Evolutionary conservation across 2,329 filamentous ascomycete species (phyloP), one percentile per base, ranked within the genome.

Genomic region (Elsinoe ampelina): DNA sequence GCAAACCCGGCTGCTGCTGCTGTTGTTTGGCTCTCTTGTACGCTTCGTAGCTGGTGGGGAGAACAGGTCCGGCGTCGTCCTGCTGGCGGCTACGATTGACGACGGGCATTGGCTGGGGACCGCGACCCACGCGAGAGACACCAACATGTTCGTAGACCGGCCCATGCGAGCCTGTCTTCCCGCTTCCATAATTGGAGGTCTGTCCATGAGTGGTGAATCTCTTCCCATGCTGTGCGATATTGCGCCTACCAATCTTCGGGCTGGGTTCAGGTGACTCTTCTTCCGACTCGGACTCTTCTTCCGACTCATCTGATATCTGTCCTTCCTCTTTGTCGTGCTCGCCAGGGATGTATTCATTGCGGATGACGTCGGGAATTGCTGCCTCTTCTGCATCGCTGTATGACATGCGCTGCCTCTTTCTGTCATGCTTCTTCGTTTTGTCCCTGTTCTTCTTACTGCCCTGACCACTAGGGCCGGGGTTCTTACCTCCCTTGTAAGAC

Each of bases 341-440:
- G 10, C 48, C 48, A 35, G 48, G 48, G 32, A 52, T 52, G 17
- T 52, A 52, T 15, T 56, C 54, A 12, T 17, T 56, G 41, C 54
- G 54, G 15, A 56, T 56, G 22, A 56, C 54, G 26, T 56, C 54
- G 2, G 54, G 54, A 15, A 56, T 47, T 6, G 65, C 58, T 8
- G 61, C 64, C 58, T 66, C 64, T 48, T 56, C 22, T 47, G 26
- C 7, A 30, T 30, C 26, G 26, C 26, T 30, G 26, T 30, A 30
- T 30, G 26, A 30, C 26, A 30, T 47, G 12, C 8, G 39, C 19
- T 48, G 32, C 17, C 11, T 2, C 63, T 61, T 11, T 59, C 51
- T 11, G 64, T 58, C 41, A 57, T 54, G 17, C 60, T 58, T 17
- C 55, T 58, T 32, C 20, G 48, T 10, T 26, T 54, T 19, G 57